phyloP scores from a whole-genome alignment of 192 early-diverging fungal species.

The Bifiguratus adelaidae region DNA sequence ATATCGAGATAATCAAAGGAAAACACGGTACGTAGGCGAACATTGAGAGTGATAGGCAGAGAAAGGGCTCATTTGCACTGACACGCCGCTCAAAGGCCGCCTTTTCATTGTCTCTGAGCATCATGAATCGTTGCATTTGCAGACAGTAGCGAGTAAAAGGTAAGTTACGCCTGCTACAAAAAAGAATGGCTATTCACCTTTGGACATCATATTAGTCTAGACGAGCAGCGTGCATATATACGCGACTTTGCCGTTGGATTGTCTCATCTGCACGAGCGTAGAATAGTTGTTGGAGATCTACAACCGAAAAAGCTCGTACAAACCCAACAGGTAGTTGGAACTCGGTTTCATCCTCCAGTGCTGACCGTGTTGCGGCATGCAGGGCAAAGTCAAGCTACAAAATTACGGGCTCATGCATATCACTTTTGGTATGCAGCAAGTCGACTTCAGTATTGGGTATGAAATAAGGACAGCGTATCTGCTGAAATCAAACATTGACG shows the following conservation, averaged over 20 bases:
- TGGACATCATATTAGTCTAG: background rate
- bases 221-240: background rate
- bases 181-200: too few relatives aligned
- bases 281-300: background rate
- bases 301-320: background rate
- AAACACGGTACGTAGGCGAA: constrained; percentile 48
- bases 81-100: constrained; percentile 22
- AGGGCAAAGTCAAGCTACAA: constrained; percentile 31
- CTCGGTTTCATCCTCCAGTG: too few relatives aligned
- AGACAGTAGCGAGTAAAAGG: background rate
- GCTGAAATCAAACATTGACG: background rate
- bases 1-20: constrained; percentile 51
- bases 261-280: background rate
- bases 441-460: constrained; percentile 52
- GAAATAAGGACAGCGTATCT: background rate
- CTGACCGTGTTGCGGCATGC: too few relatives aligned
- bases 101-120: constrained; percentile 46
- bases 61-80: background rate
- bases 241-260: background rate
- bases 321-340: constrained; percentile 17
- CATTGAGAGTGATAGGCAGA: background rate
- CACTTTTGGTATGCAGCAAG: constrained; percentile 37
- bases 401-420: constrained; percentile 49
- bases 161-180: background rate
- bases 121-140: constrained; percentile 13